Evolutionary conservation across 2,329 filamentous ascomycete genomes (phyloP).

Genomic region (Lachnellula arida): DNA sequence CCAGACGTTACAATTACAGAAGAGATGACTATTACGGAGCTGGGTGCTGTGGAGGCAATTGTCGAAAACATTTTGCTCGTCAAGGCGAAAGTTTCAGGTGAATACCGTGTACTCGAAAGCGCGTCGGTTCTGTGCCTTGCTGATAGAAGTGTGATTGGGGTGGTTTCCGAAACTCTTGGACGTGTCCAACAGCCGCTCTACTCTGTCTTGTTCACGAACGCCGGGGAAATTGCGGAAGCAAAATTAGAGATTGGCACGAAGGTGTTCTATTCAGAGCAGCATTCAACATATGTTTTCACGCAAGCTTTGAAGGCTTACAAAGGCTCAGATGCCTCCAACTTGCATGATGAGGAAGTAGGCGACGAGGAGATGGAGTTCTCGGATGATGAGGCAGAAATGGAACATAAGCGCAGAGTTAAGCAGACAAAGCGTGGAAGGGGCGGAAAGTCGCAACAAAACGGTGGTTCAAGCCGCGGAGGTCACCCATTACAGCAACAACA

Average conservation of each 20-base stretch:
- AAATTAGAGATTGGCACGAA: slow-evolving; percentile 64
- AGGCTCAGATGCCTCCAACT: slow-evolving; percentile 89
- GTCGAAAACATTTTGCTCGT: slow-evolving; percentile 77
- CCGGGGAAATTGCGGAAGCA: slow-evolving; percentile 61
- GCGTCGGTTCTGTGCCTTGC: slow-evolving; percentile 79
- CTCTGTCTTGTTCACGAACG: slow-evolving; percentile 68
- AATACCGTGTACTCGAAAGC: slow-evolving; percentile 78
- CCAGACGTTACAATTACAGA: slow-evolving; percentile 74
- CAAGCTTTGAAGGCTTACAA: slow-evolving; percentile 73
- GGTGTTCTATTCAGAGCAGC: slow-evolving; percentile 73
- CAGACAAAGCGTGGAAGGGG: slow-evolving; percentile 57
- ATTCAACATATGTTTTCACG: slow-evolving; percentile 83
- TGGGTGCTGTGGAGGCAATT: slow-evolving; percentile 71
- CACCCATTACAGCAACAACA: slow-evolving; percentile 31
- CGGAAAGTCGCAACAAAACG: slow-evolving; percentile 44
- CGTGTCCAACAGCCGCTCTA: slow-evolving; percentile 84
- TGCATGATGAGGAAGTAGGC: slow-evolving; percentile 85
- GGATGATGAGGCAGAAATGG: slow-evolving; percentile 90
- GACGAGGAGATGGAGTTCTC: slow-evolving; percentile 92
- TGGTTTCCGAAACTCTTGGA: slow-evolving; percentile 80
- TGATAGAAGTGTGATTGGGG: slow-evolving; percentile 72
- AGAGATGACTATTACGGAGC: slow-evolving; percentile 69
- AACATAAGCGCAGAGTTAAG: slow-evolving; percentile 68
- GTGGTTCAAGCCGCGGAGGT: slow-evolving; percentile 33
- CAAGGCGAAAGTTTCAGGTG: slow-evolving; percentile 71